phyloP scores from a whole-genome alignment of 163 green algal species.

The Smithsoniella earleae region DNA sequence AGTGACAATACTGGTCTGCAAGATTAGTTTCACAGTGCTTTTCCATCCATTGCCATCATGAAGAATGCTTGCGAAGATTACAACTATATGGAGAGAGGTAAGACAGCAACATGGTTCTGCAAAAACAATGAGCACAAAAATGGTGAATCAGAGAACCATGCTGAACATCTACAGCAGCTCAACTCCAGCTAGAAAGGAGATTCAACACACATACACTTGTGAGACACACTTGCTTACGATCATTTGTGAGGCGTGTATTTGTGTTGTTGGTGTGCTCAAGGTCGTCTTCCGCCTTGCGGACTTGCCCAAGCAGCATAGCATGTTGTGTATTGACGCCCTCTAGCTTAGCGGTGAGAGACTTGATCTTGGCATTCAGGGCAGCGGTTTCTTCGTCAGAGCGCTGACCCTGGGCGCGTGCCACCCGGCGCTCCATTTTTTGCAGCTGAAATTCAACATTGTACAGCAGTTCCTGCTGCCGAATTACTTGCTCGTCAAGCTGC shows the following conservation, averaged over 20 bases:
- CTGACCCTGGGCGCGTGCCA: conserved; percentile 59
- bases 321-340: conserved; percentile 55
- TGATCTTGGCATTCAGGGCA: conserved; percentile 58
- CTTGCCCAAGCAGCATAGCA: conserved; percentile 56
- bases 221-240: background rate
- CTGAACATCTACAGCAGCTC: background rate
- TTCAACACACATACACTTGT: background rate
- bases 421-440: conserved; percentile 62
- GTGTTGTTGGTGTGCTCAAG: conserved; percentile 34
- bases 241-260: conserved; percentile 4
- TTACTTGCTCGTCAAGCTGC: conserved; percentile 60
- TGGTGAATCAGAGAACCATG: background rate
- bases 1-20: no score
- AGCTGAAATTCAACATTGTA: conserved; percentile 77
- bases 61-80: background rate
- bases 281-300: conserved; percentile 42
- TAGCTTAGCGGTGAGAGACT: conserved; percentile 50
- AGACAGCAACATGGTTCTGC: no score
- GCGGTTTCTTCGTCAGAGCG: conserved; percentile 69
- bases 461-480: conserved; percentile 71
- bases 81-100: background rate
- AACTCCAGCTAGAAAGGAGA: background rate
- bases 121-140: background rate
- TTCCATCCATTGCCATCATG: no score
- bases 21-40: no score